phyloP scores from a whole-genome alignment of 2,329 filamentous ascomycete species.

The Thermoascus crustaceus region DNA sequence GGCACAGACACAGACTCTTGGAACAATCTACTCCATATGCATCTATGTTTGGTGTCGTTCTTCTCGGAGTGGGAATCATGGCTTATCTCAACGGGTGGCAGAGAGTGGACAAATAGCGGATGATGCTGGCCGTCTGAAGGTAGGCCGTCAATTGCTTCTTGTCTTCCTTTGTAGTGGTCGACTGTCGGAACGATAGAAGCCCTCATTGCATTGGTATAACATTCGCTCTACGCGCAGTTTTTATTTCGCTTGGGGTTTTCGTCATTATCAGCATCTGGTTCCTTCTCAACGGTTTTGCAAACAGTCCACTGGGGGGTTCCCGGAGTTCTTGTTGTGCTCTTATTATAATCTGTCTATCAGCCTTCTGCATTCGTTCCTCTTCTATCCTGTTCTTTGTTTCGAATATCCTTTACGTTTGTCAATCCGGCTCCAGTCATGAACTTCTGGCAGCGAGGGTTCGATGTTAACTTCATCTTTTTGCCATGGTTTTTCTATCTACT shows the following conservation, averaged over 20 bases:
- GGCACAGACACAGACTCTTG: conserved; percentile 30
- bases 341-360: too few species aligned
- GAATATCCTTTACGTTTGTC: conserved; percentile 17
- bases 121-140: too few species aligned
- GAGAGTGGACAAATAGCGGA: conserved; percentile 41
- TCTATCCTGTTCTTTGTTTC: conserved; percentile 9
- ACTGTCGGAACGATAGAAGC: conserved; percentile 3
- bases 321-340: background rate
- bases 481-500: conserved; percentile 9
- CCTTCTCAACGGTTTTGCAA: background rate
- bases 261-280: conserved; percentile 1
- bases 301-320: background rate
- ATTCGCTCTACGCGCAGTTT: conserved; percentile 6
- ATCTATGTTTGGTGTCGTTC: conserved; percentile 72
- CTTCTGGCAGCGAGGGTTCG: conserved; percentile 15
- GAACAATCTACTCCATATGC: conserved; percentile 62
- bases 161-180: background rate
- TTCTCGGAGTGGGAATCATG: conserved; percentile 77
- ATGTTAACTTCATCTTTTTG: background rate
- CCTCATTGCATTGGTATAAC: background rate
- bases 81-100: conserved; percentile 81
- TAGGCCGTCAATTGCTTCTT: too few species aligned
- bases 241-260: conserved; percentile 5
- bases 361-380: conserved; percentile 5
- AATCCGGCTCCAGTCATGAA: conserved; percentile 18